Evolutionary conservation across 352 stramenopile species (phyloP).

Genomic region (Phytophthora cactorum): DNA sequence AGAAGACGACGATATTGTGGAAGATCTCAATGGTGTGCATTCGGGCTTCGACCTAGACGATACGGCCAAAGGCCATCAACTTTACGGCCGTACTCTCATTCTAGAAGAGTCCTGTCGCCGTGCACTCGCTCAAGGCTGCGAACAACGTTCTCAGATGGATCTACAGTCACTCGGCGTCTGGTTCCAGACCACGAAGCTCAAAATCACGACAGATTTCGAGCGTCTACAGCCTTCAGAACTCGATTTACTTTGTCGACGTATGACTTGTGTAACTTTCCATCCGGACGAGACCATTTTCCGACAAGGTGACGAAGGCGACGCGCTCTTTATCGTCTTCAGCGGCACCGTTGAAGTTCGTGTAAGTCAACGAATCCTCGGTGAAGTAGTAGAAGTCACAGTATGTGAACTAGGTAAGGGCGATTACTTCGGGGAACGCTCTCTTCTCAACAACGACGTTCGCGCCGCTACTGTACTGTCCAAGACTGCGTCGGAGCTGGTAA

Average conservation of each 20-base stretch:
- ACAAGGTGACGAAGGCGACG: constrained; percentile 75
- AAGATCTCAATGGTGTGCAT: constrained; percentile 42
- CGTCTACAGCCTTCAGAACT: constrained; percentile 62
- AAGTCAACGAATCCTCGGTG: constrained; percentile 61
- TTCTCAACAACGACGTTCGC: constrained; percentile 65
- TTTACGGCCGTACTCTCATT: constrained; percentile 69
- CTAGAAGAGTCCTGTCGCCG: constrained; percentile 74
- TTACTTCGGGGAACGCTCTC: constrained; percentile 76
- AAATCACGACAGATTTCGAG: constrained; percentile 79
- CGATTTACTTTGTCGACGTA: constrained; percentile 65
- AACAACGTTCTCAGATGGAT: constrained; percentile 64
- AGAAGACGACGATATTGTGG: constrained; percentile 22
- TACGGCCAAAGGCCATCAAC: constrained; percentile 27
- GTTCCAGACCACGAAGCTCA: constrained; percentile 81
- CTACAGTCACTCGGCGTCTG: constrained; percentile 69
- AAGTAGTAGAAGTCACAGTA: constrained; percentile 72
- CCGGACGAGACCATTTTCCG: constrained; percentile 67
- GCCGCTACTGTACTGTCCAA: constrained; percentile 70
- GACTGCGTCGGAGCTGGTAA: constrained; percentile 57
- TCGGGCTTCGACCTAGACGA: constrained; percentile 55
- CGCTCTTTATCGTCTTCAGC: constrained; percentile 74
- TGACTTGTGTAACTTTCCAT: constrained; percentile 55
- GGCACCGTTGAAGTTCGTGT: constrained; percentile 71
- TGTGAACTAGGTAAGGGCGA: constrained; percentile 71
- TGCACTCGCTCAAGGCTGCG: constrained; percentile 52